Evolutionary conservation across 768 basidiomycete genomes (phyloP).

Genomic region (Saitozyma podzolica): DNA sequence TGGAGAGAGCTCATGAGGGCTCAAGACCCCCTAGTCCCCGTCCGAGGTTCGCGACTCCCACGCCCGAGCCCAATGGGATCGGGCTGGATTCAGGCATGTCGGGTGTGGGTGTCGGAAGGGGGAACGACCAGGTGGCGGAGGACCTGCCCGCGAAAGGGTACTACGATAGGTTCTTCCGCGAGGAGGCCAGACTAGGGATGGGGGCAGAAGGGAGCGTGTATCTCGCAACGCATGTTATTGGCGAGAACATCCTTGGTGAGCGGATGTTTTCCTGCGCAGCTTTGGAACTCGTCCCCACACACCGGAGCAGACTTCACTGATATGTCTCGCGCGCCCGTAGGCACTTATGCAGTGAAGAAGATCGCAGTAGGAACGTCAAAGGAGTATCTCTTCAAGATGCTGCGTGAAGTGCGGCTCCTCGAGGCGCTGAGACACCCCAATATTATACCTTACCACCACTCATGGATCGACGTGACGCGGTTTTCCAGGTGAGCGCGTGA

Average conservation of each 20-base stretch:
- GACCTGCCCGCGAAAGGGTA: slow-evolving; percentile 73
- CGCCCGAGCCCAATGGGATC: slow-evolving; percentile 8
- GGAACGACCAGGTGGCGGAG: slow-evolving; percentile 16
- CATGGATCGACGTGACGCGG: slow-evolving; percentile 82
- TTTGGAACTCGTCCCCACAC: slow-evolving; percentile 56
- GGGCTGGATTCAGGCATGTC: too few species aligned
- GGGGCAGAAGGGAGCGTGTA: slow-evolving; percentile 91
- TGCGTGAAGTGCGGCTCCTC: slow-evolving; percentile 81
- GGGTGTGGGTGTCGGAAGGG: not conserved
- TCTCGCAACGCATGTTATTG: slow-evolving; percentile 71
- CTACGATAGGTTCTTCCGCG: slow-evolving; percentile 87
- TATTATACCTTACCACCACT: slow-evolving; percentile 92
- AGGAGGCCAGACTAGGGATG: slow-evolving; percentile 86
- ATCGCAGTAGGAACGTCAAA: slow-evolving; percentile 92
- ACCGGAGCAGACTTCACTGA: slow-evolving; percentile 32
- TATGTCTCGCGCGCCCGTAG: slow-evolving; percentile 5
- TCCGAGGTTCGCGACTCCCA: slow-evolving; percentile 2
- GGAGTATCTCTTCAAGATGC: slow-evolving; percentile 75
- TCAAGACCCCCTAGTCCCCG: slow-evolving; percentile 37
- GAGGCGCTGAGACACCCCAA: slow-evolving; percentile 87
- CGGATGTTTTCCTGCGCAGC: slow-evolving; percentile 9
- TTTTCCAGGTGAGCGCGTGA: slow-evolving; percentile 64
- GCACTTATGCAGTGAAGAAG: slow-evolving; percentile 85
- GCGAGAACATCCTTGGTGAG: slow-evolving; percentile 78
- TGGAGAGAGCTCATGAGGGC: slow-evolving; percentile 46